phyloP scores from a whole-genome alignment of 805 yeast genomes.

The Cyberlindnera suaveolens region DNA sequence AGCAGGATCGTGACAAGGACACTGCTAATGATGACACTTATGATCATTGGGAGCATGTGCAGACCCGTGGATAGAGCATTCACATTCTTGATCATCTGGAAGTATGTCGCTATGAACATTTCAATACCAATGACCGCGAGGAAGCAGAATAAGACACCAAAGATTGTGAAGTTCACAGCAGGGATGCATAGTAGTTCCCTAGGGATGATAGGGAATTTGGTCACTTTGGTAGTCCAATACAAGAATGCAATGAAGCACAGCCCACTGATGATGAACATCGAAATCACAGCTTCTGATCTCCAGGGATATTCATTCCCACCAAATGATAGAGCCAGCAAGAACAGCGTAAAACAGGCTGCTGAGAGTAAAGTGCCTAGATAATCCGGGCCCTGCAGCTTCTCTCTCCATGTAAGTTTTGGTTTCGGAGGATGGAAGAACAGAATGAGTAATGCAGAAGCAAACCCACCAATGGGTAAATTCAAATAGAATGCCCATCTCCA shows the following conservation, averaged over 20 bases:
- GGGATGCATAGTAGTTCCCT: conserved; percentile 10
- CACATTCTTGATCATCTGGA: conserved; percentile 27
- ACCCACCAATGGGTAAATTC: conserved; percentile 53
- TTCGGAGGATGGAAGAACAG: not conserved
- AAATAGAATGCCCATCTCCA: conserved; percentile 75
- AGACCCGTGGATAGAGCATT: conserved; percentile 40
- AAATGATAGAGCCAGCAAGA: too few species aligned
- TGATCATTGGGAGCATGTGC: conserved; percentile 35
- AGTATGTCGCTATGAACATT: conserved; percentile 4
- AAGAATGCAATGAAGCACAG: not conserved
- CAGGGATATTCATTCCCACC: too few species aligned
- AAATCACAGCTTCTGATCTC: too few species aligned
- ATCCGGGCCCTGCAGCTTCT: too few species aligned
- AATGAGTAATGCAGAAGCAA: conserved; percentile 32
- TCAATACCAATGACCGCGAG: not conserved
- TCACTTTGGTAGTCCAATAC: conserved; percentile 1
- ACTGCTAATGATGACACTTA: conserved; percentile 28
- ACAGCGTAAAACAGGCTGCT: too few species aligned
- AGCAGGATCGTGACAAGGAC: conserved; percentile 23
- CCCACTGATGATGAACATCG: conserved; percentile 9
- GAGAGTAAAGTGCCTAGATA: too few species aligned
- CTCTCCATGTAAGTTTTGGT: too few species aligned
- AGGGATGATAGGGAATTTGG: conserved; percentile 15
- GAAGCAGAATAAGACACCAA: conserved; percentile 2
- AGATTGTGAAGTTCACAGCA: not conserved